Evolutionary conservation across 192 early-diverging fungal species (phyloP).

Genomic region (Umbelopsis sp.): DNA sequence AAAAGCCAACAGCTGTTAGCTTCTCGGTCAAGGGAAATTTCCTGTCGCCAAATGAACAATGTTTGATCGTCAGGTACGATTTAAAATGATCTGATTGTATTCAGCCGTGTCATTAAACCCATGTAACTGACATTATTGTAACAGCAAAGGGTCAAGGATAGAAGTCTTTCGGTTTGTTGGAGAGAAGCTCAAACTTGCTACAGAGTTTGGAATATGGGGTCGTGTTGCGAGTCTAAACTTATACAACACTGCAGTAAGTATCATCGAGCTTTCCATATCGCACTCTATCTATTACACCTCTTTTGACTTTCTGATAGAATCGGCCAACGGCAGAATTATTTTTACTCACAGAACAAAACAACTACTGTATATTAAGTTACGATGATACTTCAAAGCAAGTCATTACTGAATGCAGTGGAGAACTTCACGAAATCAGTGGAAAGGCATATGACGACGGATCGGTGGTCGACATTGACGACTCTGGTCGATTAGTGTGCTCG

Average conservation of each 20-base stretch:
- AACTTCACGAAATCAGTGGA: conserved; percentile 57
- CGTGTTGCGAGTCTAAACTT: conserved; percentile 61
- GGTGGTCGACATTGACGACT: conserved; percentile 60
- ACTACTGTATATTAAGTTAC: conserved; percentile 74
- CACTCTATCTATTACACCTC: neutral
- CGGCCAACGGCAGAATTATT: conserved; percentile 65
- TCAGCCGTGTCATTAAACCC: neutral
- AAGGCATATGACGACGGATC: conserved; percentile 51
- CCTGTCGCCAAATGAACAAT: conserved; percentile 60
- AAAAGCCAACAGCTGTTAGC: conserved; percentile 78
- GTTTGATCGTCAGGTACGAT: conserved; percentile 75
- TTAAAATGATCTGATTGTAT: neutral
- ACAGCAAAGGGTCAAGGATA: conserved; percentile 61
- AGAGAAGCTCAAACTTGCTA: conserved; percentile 56
- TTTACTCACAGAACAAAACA: conserved; percentile 64
- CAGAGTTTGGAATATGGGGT: conserved; percentile 70
- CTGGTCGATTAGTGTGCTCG: conserved; percentile 51
- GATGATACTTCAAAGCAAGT: conserved; percentile 44
- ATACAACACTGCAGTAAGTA: conserved; percentile 39
- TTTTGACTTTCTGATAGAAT: conserved; percentile 35
- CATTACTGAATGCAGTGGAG: conserved; percentile 67
- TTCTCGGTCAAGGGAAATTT: conserved; percentile 72
- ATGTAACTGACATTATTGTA: neutral
- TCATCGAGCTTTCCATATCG: neutral
- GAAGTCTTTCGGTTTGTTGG: conserved; percentile 58